Evolutionary conservation across 2,329 filamentous ascomycete genomes (phyloP), one percentile per base, ranked within the genome.

Genomic region (Pseudocercospora eumusae): DNA sequence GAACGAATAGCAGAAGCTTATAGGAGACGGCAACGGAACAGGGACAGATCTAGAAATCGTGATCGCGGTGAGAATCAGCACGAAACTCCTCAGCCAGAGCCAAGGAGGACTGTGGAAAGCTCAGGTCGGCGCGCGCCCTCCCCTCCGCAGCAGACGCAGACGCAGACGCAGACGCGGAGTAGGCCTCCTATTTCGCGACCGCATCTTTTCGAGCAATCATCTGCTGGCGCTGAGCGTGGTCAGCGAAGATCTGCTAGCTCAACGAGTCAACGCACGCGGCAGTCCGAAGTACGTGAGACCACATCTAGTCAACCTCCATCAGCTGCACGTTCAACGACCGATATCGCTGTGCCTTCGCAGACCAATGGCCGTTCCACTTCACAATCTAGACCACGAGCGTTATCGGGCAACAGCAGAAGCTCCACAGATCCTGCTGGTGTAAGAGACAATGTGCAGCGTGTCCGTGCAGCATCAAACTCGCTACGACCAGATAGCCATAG

Each of bases 1-100:
- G 90, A 93, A 71, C 87, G 90, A 62, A 96, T 98, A 69, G 93
- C 92, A 1, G 91, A 96, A 71, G 92, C 92, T 1, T 96, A 96
- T 72, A 82, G 91, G 61, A 84, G 91, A 64, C 83, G 91, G 28
- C 91, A 96, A 71, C 84, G 83, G 47, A 86, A 88, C 64, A 53
- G 71, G 56, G 71, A 74, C 15, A 62, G 69, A 3, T 71, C 72
- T 7, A 53, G 69, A 9, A 70, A 68, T 60, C 71, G 69, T n/a
- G 70, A 64, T 23, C 59, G 57, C 23, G 63, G 54, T 8, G 52
- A 62, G 2, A 28, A 42, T 10, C 40, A 42, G 11, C 36, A 52
- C 21, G 60, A 58, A n/a, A 60, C 62, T 44, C 42, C 56, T 15
- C 55, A 36, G 54, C 18, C 60, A 25, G 42, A 45, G 28, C 21